phyloP scores from a whole-genome alignment of 202 grass and related monocot genomes.

The Panicum hallii region DNA sequence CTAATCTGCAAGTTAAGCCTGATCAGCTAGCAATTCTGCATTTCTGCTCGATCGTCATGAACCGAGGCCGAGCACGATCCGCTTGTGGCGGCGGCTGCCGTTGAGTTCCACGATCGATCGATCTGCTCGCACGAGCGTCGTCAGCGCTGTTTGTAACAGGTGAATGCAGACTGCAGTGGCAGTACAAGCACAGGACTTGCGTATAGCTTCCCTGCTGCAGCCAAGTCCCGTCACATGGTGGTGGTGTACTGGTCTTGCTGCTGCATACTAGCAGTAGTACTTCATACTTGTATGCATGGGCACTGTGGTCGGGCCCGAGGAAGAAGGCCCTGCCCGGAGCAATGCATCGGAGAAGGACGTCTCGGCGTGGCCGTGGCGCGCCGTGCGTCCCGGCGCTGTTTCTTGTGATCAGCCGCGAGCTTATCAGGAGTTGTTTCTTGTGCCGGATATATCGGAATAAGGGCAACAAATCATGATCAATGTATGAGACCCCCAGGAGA shows the following conservation, averaged over 20 bases:
- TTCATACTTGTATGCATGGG: neutral
- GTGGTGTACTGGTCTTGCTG: neutral
- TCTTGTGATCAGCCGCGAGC: neutral
- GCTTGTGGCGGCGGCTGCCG: neutral
- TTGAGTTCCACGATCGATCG: neutral
- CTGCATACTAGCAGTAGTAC: no score
- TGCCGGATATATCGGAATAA: neutral
- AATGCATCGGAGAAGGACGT: slow-evolving; percentile 26
- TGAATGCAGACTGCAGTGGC: neutral
- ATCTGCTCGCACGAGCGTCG: neutral
- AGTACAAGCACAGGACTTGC: neutral
- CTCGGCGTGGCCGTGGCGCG: neutral
- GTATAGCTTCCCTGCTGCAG: neutral
- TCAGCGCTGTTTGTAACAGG: neutral
- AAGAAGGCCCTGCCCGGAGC: neutral
- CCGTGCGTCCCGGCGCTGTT: neutral
- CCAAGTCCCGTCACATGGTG: neutral
- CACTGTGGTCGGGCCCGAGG: neutral
- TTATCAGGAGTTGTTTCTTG: neutral
- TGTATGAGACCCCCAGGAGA: no score
- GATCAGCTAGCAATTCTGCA: no score
- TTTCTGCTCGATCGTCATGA: no score
- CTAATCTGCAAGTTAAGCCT: neutral
- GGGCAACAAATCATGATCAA: neutral
- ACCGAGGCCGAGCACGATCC: slow-evolving; percentile 1